Base-by-base conservation (phyloP, 306 rosid species). In the Malus sieversii region DNA sequence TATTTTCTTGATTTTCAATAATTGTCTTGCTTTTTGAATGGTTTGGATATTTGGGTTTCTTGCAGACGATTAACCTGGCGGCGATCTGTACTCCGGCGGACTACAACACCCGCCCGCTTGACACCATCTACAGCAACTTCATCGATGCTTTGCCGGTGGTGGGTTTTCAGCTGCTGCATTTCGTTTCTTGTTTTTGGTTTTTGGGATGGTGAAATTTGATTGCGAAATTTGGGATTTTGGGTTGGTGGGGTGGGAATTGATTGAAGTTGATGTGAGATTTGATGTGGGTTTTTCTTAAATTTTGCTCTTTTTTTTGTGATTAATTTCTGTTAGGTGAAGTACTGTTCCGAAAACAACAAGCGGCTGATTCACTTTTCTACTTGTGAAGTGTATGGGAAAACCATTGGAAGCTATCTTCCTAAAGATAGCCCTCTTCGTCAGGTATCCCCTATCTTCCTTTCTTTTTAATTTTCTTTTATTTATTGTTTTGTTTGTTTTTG, bases 51-150 rank as follows among this genome's bases (percentile, higher is more conserved):
- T n/a, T 55, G 45, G 23, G 66, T 11, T 11, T 20, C 20, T 51
- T 19, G 42, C 52, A 93, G 97, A 91, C 98, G 13, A 93, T 93
- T 57, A 93, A 93, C 70, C 96, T 93, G 38, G 98, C 98, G 67
- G 98, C 98, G 15, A 93, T 93, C 61, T 93, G 98, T 57, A 93
- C 98, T 61, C 97, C 98, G 35, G 97, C 98, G 57, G 98, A 93
- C 73, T 93, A 93, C 84, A 93, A 93, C 81, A 93, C 97, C 27
- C 98, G 98, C 52, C 98, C 97, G 1, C 78, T 93, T 13, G 98
- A 93, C 69, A 93, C 98, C 20, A 93, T 93, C 76, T 93, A 93
- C 82, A 93, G 98, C 82, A 93, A 93, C 76, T 93, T 93, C 85
- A 93, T 91, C 64, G 98, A 93, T 53, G 98, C 98, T 33, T 89